Evolutionary conservation across 495 filamentous ascomycete species (phyloP), one percentile per base, ranked within the genome.

Genomic region (Poronia punctata): DNA sequence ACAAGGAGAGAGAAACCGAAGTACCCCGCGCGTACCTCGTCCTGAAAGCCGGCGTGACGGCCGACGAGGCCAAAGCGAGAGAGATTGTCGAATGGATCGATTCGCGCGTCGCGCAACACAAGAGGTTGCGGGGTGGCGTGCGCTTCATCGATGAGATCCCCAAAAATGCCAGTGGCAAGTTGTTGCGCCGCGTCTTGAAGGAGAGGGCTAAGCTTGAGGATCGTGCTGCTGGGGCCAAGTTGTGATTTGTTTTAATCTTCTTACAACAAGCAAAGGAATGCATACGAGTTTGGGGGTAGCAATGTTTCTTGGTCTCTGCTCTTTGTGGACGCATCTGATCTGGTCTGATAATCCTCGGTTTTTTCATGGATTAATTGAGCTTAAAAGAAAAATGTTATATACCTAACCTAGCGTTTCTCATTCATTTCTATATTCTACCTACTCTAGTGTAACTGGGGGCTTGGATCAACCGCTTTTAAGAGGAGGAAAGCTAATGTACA

Each of bases 101-200:
- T 3, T 48, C 41, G 24, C 64, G 59, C 32, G 68, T 76, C 1
- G 63, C 70, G 7, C 58, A 53, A 23, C 61, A 62, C 50, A 95
- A 96, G 71, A 71, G 74, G 43, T 63, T 95, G 52, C 75, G 84
- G 21, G 90, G 90, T 12, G 90, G 90, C 2, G 74, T 95, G 0
- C 72, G 71, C 7, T 97, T 93, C 54, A 70, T 94, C 7, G 79
- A 94, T 45, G 68, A 74, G 48, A 76, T 97, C 7, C 90, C 90
- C 19, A 94, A 92, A 74, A 90, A 80, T 43, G 74, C 74, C 1
- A 82, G 79, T 56, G 90, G 90, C 1, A 97, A 97, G 75, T 88
- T 96, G 36, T 59, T 97, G 51, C 80, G 89, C 47, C 71, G 87
- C 29, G 40, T 90, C 42, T 46, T 80, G 45, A 62, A 69, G 26